phyloP scores from a whole-genome alignment of 352 stramenopile genomes.

The Pythium rishiriense region DNA sequence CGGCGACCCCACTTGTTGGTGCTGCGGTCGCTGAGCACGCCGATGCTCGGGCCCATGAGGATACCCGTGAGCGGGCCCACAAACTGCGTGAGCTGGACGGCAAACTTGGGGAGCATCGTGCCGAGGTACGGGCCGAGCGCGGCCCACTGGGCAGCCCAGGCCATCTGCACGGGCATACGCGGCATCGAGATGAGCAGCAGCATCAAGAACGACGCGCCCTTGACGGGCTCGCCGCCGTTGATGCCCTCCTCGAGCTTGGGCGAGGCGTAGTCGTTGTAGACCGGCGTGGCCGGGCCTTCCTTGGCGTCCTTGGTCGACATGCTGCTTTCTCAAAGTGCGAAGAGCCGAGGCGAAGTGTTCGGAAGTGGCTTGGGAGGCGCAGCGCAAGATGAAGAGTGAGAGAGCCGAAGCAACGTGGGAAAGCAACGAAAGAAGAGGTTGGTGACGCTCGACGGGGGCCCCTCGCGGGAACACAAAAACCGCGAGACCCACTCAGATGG shows the following conservation, averaged over 20 bases:
- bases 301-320: constrained; percentile 6
- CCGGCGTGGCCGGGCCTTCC: constrained; percentile 8
- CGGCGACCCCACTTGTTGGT: constrained; percentile 27
- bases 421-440: not conserved
- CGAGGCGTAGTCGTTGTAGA: constrained; percentile 20
- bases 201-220: no score
- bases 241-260: constrained; percentile 16
- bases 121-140: constrained; percentile 29
- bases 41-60: constrained; percentile 13
- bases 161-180: no score
- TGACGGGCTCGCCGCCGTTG: not conserved
- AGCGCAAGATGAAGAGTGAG: not conserved
- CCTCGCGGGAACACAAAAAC: no score
- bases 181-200: no score
- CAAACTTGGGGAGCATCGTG: constrained; percentile 21
- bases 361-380: not conserved
- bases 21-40: constrained; percentile 29
- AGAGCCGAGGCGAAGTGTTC: no score
- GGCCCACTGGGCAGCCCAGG: constrained; percentile 22
- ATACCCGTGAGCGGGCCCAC: constrained; percentile 28
- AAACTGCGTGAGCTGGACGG: constrained; percentile 27
- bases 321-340: constrained; percentile 22
- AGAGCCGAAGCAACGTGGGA: not conserved
- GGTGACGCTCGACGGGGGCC: no score
- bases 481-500: not conserved